These are phyloP conservation scores for Chenopodium berlandieri DNA, from an alignment of 148 eudicot genomes.

Conservation along the genomic window DNA sequence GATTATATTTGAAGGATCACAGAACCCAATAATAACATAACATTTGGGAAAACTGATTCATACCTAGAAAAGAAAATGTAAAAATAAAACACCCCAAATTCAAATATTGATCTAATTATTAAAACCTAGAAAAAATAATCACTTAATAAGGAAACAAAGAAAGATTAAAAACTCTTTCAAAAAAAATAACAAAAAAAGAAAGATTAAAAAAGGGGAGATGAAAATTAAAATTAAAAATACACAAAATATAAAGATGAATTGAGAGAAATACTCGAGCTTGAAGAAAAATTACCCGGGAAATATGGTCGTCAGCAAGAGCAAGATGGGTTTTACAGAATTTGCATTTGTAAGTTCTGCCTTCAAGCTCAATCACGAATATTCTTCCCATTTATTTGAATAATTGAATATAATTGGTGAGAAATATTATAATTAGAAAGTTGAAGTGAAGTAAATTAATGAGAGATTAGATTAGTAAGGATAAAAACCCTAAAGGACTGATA, in stretches of 20 bases:
- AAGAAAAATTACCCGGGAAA: constrained; percentile 45
- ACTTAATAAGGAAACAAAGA: neutral
- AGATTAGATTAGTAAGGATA: neutral
- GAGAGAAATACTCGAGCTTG: neutral
- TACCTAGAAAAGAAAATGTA: neutral
- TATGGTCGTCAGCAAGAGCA: constrained; percentile 60
- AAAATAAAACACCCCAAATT: neutral
- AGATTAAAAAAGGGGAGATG: constrained; percentile 11
- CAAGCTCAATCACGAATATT: constrained; percentile 65
- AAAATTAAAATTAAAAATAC: neutral
- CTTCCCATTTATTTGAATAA: constrained; percentile 49
- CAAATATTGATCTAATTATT: neutral
- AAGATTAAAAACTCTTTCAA: neutral
- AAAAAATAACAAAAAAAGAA: too few relatives aligned
- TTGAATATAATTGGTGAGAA: neutral
- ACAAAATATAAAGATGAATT: neutral
- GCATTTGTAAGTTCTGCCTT: constrained; percentile 78
- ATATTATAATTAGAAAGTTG: neutral
- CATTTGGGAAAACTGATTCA: too few relatives aligned
- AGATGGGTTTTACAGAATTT: constrained; percentile 72
- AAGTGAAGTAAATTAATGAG: neutral
- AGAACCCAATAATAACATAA: too few relatives aligned
- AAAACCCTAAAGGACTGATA: constrained; percentile 14
- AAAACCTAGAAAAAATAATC: neutral
- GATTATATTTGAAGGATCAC: too few relatives aligned